Base-by-base conservation (phyloP, 177 flowering plant genomes). In the Vitis hybrid region DNA sequence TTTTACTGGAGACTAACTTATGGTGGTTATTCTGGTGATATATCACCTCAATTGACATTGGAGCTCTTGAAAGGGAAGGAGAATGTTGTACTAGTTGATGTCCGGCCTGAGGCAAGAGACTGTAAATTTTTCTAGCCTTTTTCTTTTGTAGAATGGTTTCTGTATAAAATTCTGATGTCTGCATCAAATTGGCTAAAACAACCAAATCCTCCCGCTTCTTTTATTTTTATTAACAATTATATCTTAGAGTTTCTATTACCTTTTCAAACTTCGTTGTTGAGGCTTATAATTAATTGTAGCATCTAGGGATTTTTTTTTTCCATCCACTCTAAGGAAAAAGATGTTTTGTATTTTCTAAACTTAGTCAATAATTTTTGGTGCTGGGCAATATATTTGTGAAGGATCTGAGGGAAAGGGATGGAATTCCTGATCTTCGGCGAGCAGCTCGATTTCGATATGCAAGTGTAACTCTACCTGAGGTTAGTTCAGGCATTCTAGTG, bases 91-190 rank as follows among this genome's bases (percentile, higher is more conserved):
- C 93, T 95, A 52, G 81, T 93, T 72, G 99, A 95, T 84, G 80
- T 93, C 83, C 85, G 99, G 85, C 88, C 94, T 69, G 99, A 95
- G 98, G 99, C 92, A 92, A 95, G 97, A 77, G 79, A 82, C 74
- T 81, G 88, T 85, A 82, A 82, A 81, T 71, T 76, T 82, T 77
- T 87, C 68, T 74, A 71, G 84, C 84, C 84, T 84, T 75, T 78
- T 77, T 71, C 75, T 80, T 75, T 19, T 67, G 16, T 50, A 54
- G 61, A 54, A 29, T 53, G 29, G 56, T 10, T 66, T 59, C 4
- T 50, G 12, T 55, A 50, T 12, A 12, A 73, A 70, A 31, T 66
- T 68, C 48, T 55, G n/a, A 19, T 68, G 20, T 49, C 50, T 45
- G 45, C 49, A 6, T 16, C 49, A 39, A 48, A 51, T 10, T 6